Percentiles rank a stretch among this genome's conserved stretches.
These are phyloP conservation scores for Paramecium pentaurelia DNA, from an alignment of 73 alveolate species.

Conservation along the genomic window DNA sequence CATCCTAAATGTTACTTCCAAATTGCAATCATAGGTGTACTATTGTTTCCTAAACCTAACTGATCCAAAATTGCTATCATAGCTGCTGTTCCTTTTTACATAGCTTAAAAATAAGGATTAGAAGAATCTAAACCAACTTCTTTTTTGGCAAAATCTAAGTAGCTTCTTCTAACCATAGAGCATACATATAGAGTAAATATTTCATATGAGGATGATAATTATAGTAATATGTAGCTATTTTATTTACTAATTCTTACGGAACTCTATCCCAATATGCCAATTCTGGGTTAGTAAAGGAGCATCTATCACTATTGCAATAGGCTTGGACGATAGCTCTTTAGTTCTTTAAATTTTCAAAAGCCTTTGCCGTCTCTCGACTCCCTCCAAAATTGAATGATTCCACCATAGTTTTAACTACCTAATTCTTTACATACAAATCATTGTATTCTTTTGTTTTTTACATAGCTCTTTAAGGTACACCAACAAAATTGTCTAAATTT, in stretches of 20 bases:
- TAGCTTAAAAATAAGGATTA: background rate
- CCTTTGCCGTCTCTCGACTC: background rate
- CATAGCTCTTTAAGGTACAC: constrained; percentile 37
- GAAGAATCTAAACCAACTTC: constrained; percentile 31
- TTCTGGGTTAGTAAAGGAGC: constrained; percentile 41
- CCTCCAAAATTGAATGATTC: constrained; percentile 47
- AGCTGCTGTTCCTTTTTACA: constrained; percentile 25
- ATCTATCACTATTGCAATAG: constrained; percentile 29
- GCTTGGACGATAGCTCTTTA: constrained; percentile 40
- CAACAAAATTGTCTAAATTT: constrained; percentile 11
- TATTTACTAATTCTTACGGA: constrained; percentile 5
- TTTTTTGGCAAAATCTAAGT: constrained; percentile 33
- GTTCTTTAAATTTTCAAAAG: constrained; percentile 32
- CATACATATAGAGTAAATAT: constrained; percentile 27
- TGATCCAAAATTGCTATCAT: background rate
- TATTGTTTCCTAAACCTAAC: constrained; percentile 14
- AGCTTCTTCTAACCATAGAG: constrained; percentile 39
- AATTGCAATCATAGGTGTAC: constrained; percentile 16
- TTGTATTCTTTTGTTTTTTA: constrained; percentile 29
- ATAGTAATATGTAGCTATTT: constrained; percentile 9
- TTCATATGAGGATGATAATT: constrained; percentile 47
- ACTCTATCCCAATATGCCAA: constrained; percentile 50
- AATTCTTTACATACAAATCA: constrained; percentile 7
- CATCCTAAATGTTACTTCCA: constrained; percentile 39
- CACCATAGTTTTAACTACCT: background rate